phyloP scores from a whole-genome alignment of 495 filamentous ascomycete species.

The Aspergillus carlsbadensis region DNA sequence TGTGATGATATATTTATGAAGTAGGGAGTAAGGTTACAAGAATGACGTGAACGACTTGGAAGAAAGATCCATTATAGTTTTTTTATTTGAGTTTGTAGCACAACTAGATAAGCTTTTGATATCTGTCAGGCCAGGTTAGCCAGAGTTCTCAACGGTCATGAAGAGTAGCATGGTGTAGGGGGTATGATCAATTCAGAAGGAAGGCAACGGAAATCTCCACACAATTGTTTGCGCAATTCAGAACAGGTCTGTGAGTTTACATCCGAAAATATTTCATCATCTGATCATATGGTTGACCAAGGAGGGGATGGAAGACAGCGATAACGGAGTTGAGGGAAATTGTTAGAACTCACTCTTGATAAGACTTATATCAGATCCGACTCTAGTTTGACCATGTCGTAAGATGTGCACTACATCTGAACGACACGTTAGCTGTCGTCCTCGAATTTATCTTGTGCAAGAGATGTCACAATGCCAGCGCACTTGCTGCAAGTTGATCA shows the following conservation, averaged over 20 bases:
- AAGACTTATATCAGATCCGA: too few relatives aligned
- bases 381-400: too few relatives aligned
- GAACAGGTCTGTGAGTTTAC: conserved; percentile 58
- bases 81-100: too few relatives aligned
- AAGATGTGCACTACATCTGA: not conserved
- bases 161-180: conserved; percentile 6
- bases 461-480: conserved; percentile 6
- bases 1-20: too few relatives aligned
- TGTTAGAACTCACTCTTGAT: not conserved
- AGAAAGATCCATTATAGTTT: too few relatives aligned
- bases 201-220: conserved; percentile 99
- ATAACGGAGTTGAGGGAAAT: not conserved
- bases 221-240: conserved; percentile 83
- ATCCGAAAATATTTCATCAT: conserved; percentile 64
- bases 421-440: conserved; percentile 3
- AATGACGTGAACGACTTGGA: too few relatives aligned
- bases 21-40: too few relatives aligned
- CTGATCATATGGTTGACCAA: conserved; percentile 22
- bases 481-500: conserved; percentile 41
- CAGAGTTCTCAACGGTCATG: not conserved
- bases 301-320: not conserved
- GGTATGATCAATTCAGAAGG: conserved; percentile 73
- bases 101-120: not conserved
- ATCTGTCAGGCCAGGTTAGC: not conserved
- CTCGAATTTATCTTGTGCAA: not conserved